Percentiles rank a stretch among this genome's conserved stretches.
phyloP scores from a whole-genome alignment of 495 filamentous ascomycete species.

The Trichocladium antarcticum region DNA sequence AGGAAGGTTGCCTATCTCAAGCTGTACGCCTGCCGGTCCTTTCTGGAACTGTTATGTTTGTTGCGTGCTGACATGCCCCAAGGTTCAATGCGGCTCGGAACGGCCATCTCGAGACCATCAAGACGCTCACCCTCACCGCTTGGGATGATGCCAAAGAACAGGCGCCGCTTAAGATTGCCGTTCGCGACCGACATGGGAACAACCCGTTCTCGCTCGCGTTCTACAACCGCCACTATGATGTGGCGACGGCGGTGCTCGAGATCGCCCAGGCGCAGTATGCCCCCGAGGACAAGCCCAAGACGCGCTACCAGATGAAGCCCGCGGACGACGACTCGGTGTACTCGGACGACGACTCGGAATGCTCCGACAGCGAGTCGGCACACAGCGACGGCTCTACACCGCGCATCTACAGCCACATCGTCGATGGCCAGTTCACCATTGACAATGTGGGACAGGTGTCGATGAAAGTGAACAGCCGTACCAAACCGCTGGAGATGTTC shows the following conservation, averaged over 20 bases:
- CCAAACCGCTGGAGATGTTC: conserved; percentile 41
- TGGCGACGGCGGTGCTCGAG: conserved; percentile 52
- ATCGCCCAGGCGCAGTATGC: conserved; percentile 58
- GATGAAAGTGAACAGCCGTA: conserved; percentile 49
- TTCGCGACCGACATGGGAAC: conserved; percentile 33
- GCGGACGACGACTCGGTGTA: conserved; percentile 21
- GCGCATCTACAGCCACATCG: conserved; percentile 38
- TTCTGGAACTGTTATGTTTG: too few relatives aligned
- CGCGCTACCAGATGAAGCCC: conserved; percentile 40
- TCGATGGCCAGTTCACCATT: conserved; percentile 55
- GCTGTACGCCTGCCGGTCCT: conserved; percentile 24
- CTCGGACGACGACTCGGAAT: conserved; percentile 16
- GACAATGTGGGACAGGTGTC: conserved; percentile 57
- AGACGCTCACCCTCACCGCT: conserved; percentile 34
- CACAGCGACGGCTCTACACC: conserved; percentile 23
- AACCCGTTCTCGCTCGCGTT: conserved; percentile 56
- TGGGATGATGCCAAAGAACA: conserved; percentile 39
- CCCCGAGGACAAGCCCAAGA: conserved; percentile 31
- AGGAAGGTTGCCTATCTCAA: conserved; percentile 46
- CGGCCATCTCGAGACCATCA: conserved; percentile 52
- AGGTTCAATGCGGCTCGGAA: conserved; percentile 58
- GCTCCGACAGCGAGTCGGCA: conserved; percentile 21
- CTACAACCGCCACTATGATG: conserved; percentile 46
- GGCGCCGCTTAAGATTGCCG: conserved; percentile 50
- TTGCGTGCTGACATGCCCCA: conserved; percentile 26